Percentiles rank a stretch among this genome's conserved stretches.
Evolutionary conservation across 768 basidiomycete species (phyloP).

Genomic region (Tylopilus subfusipes): DNA sequence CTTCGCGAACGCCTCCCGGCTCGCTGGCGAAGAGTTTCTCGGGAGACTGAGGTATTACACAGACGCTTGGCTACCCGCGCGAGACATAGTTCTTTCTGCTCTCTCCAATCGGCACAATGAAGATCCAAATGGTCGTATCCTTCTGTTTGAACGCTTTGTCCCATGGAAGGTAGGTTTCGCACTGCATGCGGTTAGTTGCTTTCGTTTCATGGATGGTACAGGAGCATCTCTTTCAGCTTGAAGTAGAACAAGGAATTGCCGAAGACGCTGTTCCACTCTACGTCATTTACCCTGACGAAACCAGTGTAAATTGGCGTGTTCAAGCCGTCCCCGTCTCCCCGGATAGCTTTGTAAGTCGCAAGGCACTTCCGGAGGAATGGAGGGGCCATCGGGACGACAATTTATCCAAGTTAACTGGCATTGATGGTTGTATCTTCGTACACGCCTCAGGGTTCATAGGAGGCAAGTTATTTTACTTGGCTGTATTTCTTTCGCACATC

Average conservation of each 20-base stretch:
- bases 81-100: constrained; percentile 69
- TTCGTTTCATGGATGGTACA: constrained; percentile 28
- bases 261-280: constrained; percentile 64
- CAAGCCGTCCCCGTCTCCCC: constrained; percentile 84
- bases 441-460: constrained; percentile 98
- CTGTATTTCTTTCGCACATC: not conserved
- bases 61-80: constrained; percentile 89
- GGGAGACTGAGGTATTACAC: constrained; percentile 76
- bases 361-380: constrained; percentile 92
- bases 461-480: constrained; percentile 44
- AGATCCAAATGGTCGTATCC: constrained; percentile 71
- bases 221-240: constrained; percentile 91
- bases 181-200: not conserved
- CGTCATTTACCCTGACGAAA: constrained; percentile 87
- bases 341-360: constrained; percentile 87
- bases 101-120: constrained; percentile 51
- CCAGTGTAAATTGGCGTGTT: constrained; percentile 74
- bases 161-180: constrained; percentile 75
- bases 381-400: constrained; percentile 85
- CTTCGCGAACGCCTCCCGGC: constrained; percentile 74
- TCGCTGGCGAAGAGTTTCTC: constrained; percentile 86
- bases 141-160: constrained; percentile 74
- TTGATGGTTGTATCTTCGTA: constrained; percentile 84
- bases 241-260: constrained; percentile 50
- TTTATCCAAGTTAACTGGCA: constrained; percentile 67